Evolutionary conservation across 345 rosid genomes (phyloP).

Genomic region (Aethionema arabicum): DNA sequence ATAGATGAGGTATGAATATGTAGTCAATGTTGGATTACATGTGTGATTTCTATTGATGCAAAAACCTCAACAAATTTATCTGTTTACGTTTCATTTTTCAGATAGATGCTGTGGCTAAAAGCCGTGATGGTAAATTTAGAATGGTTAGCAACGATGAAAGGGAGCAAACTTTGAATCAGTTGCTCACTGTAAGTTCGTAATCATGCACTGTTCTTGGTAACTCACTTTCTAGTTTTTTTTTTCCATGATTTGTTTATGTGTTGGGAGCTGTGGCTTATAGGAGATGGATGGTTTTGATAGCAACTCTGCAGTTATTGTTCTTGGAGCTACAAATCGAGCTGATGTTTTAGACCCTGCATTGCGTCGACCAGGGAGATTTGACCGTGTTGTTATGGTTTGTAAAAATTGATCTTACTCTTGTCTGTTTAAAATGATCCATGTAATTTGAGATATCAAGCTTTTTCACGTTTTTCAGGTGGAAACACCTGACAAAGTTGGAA

Average conservation of each 20-base stretch:
- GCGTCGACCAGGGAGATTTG: slow-evolving; percentile 97
- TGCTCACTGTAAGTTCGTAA: slow-evolving; percentile 69
- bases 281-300: slow-evolving; percentile 99
- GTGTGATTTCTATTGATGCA: not conserved
- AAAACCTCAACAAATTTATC: not conserved
- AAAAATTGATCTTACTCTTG: slow-evolving; percentile 43
- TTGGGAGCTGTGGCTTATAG: slow-evolving; percentile 42
- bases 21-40: slow-evolving; percentile 28
- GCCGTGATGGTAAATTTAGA: slow-evolving; percentile 92
- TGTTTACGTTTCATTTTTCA: slow-evolving; percentile 36
- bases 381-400: slow-evolving; percentile 89
- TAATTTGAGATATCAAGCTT: not conserved
- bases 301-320: slow-evolving; percentile 89
- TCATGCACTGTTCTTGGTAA: not conserved
- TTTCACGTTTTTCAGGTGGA: slow-evolving; percentile 60
- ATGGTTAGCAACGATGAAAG: slow-evolving; percentile 89
- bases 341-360: slow-evolving; percentile 97
- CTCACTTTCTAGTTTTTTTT: slow-evolving; percentile 21
- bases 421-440: slow-evolving; percentile 24
- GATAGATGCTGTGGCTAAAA: slow-evolving; percentile 99
- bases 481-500: slow-evolving; percentile 84
- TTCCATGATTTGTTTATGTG: slow-evolving; percentile 5
- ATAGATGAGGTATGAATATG: slow-evolving; percentile 74
- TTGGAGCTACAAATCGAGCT: slow-evolving; percentile 96
- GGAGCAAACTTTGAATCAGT: slow-evolving; percentile 96